Evolutionary conservation across 169 alveolate genomes (phyloP).

Genomic region (Babesia ovata): DNA sequence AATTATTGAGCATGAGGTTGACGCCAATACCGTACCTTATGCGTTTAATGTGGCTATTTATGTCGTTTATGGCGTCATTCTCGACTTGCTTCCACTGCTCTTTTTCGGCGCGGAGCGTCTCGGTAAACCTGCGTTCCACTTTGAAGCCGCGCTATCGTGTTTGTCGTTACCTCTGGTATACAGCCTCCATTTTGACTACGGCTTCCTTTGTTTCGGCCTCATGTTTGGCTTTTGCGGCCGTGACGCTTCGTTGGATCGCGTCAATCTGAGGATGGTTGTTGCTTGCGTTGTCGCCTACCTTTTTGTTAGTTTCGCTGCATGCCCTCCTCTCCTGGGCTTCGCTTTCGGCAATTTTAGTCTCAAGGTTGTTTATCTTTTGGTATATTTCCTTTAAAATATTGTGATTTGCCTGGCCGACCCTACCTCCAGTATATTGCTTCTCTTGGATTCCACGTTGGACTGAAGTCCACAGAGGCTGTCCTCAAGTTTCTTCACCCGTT

Average conservation of each 20-base stretch:
- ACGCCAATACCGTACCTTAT: slow-evolving; percentile 10
- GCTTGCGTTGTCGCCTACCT: slow-evolving; percentile 6
- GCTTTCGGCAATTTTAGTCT: slow-evolving; percentile 52
- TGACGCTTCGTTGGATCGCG: slow-evolving; percentile 30
- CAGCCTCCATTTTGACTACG: slow-evolving; percentile 39
- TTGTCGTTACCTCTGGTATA: slow-evolving; percentile 42
- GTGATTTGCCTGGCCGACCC: background rate
- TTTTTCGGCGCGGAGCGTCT: slow-evolving; percentile 37
- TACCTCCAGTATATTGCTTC: slow-evolving; percentile 64
- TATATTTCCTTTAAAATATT: slow-evolving; percentile 34
- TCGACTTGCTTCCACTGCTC: slow-evolving; percentile 62
- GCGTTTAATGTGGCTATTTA: slow-evolving; percentile 29
- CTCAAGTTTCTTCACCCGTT: slow-evolving; percentile 58
- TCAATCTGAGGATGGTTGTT: slow-evolving; percentile 36
- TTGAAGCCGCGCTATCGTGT: background rate
- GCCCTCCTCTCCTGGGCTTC: slow-evolving; percentile 21
- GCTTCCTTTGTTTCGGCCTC: slow-evolving; percentile 43
- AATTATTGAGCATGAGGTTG: background rate
- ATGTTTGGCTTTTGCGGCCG: slow-evolving; percentile 35
- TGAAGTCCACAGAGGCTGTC: slow-evolving; percentile 59
- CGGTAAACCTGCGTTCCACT: slow-evolving; percentile 35
- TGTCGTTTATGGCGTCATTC: slow-evolving; percentile 23
- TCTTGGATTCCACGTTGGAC: slow-evolving; percentile 55
- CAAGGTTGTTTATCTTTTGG: slow-evolving; percentile 58
- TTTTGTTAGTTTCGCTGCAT: slow-evolving; percentile 25